phyloP scores from a whole-genome alignment of 306 rosid species.

The Gynostemma pentaphyllum region DNA sequence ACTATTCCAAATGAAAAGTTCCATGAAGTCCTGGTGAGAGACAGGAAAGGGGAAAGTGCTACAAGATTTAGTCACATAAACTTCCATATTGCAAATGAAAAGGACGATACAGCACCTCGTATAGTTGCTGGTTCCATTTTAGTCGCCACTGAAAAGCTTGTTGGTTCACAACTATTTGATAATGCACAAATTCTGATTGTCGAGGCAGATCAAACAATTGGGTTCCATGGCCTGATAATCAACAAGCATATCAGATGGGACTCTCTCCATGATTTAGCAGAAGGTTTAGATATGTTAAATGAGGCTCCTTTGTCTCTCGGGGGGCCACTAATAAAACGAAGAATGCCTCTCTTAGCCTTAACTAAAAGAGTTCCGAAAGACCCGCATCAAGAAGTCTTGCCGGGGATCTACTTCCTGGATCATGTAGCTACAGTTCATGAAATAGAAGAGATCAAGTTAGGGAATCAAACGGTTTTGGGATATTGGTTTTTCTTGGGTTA shows the following conservation, averaged over 20 bases:
- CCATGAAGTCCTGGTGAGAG: slow-evolving; percentile 30
- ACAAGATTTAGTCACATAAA: slow-evolving; percentile 22
- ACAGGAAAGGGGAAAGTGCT: slow-evolving; percentile 22
- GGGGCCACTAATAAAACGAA: slow-evolving; percentile 51
- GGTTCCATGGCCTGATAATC: slow-evolving; percentile 75
- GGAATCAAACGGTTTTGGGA: slow-evolving; percentile 29
- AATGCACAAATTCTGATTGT: slow-evolving; percentile 64
- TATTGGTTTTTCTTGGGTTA: slow-evolving; percentile 85
- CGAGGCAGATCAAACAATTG: slow-evolving; percentile 45
- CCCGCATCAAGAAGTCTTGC: slow-evolving; percentile 49
- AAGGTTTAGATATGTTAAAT: slow-evolving; percentile 30
- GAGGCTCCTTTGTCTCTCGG: slow-evolving; percentile 63
- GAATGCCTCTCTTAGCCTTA: slow-evolving; percentile 55
- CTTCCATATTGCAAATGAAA: slow-evolving; percentile 20
- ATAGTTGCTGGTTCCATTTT: slow-evolving; percentile 51
- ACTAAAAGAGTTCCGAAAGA: slow-evolving; percentile 23
- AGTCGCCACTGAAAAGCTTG: slow-evolving; percentile 59
- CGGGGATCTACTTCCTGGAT: slow-evolving; percentile 61
- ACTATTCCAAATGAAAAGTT: slow-evolving; percentile 13
- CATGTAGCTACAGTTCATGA: slow-evolving; percentile 29
- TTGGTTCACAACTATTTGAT: slow-evolving; percentile 46
- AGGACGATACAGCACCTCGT: slow-evolving; percentile 23
- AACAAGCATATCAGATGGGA: slow-evolving; percentile 67
- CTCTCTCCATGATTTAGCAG: slow-evolving; percentile 37
- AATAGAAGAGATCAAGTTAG: slow-evolving; percentile 40